These are phyloP conservation scores for Fusarium tjaetaba DNA, from an alignment of 2,329 filamentous ascomycete genomes.

Conservation along the genomic window DNA sequence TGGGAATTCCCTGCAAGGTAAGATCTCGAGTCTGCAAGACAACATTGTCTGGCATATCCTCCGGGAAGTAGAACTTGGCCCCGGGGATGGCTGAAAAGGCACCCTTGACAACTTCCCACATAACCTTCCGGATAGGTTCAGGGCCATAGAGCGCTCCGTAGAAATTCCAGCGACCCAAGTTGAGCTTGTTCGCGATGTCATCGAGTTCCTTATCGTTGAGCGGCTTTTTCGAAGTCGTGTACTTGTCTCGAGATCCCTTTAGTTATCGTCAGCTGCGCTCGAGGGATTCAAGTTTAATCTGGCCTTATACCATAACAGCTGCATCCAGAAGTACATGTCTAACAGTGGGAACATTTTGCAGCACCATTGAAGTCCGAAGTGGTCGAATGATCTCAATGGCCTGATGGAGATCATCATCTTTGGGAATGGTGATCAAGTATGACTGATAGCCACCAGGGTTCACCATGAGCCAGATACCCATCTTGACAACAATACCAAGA, in stretches of 20 bases:
- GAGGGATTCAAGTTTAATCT: no score
- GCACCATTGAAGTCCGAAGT: constrained; percentile 31
- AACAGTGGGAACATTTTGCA: constrained; percentile 36
- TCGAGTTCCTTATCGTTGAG: constrained; percentile 22
- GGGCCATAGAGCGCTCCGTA: constrained; percentile 38
- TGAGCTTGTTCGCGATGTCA: constrained; percentile 30
- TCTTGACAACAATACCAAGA: constrained; percentile 32
- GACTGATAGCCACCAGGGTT: constrained; percentile 30
- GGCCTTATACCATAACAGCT: constrained; percentile 21
- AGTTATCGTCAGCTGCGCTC: neutral
- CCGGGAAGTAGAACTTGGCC: constrained; percentile 34
- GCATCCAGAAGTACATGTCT: constrained; percentile 33
- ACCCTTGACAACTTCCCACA: constrained; percentile 30
- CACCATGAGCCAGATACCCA: constrained; percentile 33
- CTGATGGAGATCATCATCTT: constrained; percentile 33
- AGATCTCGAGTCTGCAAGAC: constrained; percentile 27
- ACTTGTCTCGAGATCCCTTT: constrained; percentile 10
- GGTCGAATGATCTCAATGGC: constrained; percentile 36
- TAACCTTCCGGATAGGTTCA: constrained; percentile 22
- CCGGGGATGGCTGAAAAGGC: constrained; percentile 32
- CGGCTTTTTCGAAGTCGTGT: constrained; percentile 10
- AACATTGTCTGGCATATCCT: constrained; percentile 31
- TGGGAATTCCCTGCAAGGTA: constrained; percentile 31
- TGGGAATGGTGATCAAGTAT: constrained; percentile 34
- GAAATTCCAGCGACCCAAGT: constrained; percentile 37